phyloP scores from a whole-genome alignment of 2,329 filamentous ascomycete genomes.

The Fusarium chaquense region DNA sequence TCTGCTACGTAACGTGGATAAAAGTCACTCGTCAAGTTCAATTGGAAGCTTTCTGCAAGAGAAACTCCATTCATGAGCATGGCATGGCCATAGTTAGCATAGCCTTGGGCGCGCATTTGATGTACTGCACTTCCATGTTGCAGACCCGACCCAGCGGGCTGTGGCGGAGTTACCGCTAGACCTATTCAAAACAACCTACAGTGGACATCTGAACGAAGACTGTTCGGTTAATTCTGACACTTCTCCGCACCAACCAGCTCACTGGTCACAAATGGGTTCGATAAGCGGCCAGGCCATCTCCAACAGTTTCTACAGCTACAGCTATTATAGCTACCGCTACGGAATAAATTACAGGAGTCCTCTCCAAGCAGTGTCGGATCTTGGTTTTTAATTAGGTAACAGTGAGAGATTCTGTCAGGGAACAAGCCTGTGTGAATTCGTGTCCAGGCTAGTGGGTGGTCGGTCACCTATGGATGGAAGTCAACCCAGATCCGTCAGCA shows the following conservation, averaged over 20 bases:
- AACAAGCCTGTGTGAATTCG: not conserved
- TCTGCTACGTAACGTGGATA: conserved; percentile 5
- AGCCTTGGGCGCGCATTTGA: not conserved
- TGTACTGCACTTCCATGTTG: not conserved
- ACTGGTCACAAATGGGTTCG: conserved; percentile 24
- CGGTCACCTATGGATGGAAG: too few relatives aligned
- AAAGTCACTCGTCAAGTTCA: conserved; percentile 14
- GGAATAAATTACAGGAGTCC: conserved; percentile 24
- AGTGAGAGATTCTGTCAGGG: conserved; percentile 5
- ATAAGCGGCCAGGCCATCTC: conserved; percentile 13
- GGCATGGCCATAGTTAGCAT: conserved; percentile 3
- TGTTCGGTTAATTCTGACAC: conserved; percentile 24
- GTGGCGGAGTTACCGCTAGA: conserved; percentile 32
- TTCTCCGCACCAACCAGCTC: conserved; percentile 24
- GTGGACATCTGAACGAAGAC: conserved; percentile 21
- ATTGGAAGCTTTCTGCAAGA: conserved; percentile 26
- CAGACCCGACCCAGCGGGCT: conserved; percentile 14
- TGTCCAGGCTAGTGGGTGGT: not conserved
- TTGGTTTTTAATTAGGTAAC: conserved; percentile 26
- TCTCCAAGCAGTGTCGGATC: not conserved
- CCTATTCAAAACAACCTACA: conserved; percentile 7
- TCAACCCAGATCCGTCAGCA: conserved; percentile 4
- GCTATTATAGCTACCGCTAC: not conserved
- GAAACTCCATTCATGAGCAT: conserved; percentile 18
- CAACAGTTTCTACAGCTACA: not conserved